A percentile compares a stretch with the other conserved stretches of the same genome.
Conservation (phyloP, 1,284 basidiomycete species). For the Rhodotorula sp. region DNA sequence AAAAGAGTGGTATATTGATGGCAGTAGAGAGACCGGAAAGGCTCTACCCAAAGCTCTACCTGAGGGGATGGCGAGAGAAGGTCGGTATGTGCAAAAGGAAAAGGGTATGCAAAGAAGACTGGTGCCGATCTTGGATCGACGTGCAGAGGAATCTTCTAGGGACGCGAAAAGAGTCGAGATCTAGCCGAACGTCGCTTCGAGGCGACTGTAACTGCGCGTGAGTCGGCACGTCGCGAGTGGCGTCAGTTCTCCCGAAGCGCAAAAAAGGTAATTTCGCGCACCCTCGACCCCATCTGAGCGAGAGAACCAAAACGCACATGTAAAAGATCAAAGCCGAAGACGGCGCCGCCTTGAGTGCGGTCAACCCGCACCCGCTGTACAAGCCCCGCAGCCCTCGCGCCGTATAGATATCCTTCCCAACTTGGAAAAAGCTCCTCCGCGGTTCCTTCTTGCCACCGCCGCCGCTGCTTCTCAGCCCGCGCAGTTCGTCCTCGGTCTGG, state of each 20-base stretch:
- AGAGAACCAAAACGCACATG: slow-evolving; percentile 55
- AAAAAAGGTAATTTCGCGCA: too few species aligned
- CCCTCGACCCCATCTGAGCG: too few species aligned
- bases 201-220: slow-evolving; percentile 39
- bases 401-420: slow-evolving; percentile 70
- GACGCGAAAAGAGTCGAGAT: neutral
- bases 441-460: slow-evolving; percentile 42
- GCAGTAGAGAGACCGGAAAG: too few species aligned
- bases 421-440: slow-evolving; percentile 63
- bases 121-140: neutral
- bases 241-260: neutral
- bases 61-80: too few species aligned
- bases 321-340: slow-evolving; percentile 88
- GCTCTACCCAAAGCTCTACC: too few species aligned
- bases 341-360: slow-evolving; percentile 79
- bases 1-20: too few species aligned
- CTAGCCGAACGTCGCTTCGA: slow-evolving; percentile 45
- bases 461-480: slow-evolving; percentile 54
- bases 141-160: neutral
- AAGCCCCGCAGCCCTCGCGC: slow-evolving; percentile 77
- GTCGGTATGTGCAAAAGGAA: too few species aligned
- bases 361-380: slow-evolving; percentile 92
- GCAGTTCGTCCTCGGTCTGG: slow-evolving; percentile 88
- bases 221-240: too few species aligned
- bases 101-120: neutral